Conservation (phyloP, 2,329 filamentous ascomycete species). For the Aspergillus novoparasiticus region DNA sequence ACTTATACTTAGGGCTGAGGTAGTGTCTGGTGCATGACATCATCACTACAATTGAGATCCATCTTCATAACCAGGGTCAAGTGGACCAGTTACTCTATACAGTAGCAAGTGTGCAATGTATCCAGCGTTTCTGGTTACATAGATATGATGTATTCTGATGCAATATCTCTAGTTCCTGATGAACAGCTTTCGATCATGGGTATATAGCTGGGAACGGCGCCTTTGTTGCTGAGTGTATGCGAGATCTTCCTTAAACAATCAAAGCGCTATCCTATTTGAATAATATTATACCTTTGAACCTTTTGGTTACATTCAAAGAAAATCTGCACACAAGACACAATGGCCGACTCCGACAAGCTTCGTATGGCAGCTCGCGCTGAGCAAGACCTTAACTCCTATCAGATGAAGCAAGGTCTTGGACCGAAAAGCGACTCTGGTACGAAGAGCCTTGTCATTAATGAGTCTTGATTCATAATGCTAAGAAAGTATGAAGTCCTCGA, state of each 20-base stretch:
- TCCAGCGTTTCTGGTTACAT: constrained; percentile 9
- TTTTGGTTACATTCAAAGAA: not conserved
- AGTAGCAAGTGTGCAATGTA: not conserved
- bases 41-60: not conserved
- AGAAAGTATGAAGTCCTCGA: constrained; percentile 32
- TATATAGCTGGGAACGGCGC: not conserved
- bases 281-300: not conserved
- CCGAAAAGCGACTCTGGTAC: constrained; percentile 44
- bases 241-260: not conserved
- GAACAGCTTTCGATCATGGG: not conserved
- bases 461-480: too few relatives aligned
- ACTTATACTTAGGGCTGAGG: constrained; percentile 26
- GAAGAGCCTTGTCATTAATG: constrained; percentile 12
- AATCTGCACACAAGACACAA: constrained; percentile 14
- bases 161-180: constrained; percentile 18
- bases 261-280: not conserved
- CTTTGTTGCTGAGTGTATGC: not conserved
- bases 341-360: constrained; percentile 28
- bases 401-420: constrained; percentile 43
- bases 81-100: constrained; percentile 1
- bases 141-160: constrained; percentile 41
- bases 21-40: not conserved
- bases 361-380: constrained; percentile 38
- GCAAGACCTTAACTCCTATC: constrained; percentile 43
- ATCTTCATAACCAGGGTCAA: not conserved